A percentile compares a stretch with the other conserved stretches of the same genome.
phyloP scores from a whole-genome alignment of 306 rosid species.

The Cucurbita pepo region DNA sequence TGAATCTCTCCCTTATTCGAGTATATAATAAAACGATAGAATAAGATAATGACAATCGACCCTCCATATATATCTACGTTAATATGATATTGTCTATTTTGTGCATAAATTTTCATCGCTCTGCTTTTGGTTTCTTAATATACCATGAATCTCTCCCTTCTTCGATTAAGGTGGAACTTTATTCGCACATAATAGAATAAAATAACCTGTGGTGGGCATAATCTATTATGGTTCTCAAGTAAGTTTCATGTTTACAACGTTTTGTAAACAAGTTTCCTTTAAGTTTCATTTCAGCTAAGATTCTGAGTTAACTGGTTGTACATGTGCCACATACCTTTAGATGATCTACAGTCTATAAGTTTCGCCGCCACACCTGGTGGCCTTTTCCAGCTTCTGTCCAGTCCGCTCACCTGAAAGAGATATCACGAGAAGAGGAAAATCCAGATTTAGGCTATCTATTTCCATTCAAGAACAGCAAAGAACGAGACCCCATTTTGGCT shows the following conservation, averaged over 20 bases:
- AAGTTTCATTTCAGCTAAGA: background rate
- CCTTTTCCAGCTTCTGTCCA: constrained; percentile 91
- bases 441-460: background rate
- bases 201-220: background rate
- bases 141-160: background rate
- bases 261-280: background rate
- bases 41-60: no score
- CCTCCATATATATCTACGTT: background rate
- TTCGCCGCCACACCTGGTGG: constrained; percentile 86
- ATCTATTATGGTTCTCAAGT: background rate
- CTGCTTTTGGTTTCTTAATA: no score
- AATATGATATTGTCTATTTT: no score
- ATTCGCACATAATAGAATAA: background rate
- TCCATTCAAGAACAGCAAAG: background rate
- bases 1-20: no score
- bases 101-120: no score
- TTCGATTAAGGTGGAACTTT: background rate
- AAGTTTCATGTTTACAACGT: background rate
- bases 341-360: constrained; percentile 46
- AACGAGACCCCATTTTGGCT: background rate
- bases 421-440: background rate
- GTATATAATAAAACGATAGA: no score
- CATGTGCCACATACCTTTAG: constrained; percentile 30
- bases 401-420: constrained; percentile 61
- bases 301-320: background rate